Conservation (phyloP, 495 filamentous ascomycete species). For the Sporormia fimetaria region DNA sequence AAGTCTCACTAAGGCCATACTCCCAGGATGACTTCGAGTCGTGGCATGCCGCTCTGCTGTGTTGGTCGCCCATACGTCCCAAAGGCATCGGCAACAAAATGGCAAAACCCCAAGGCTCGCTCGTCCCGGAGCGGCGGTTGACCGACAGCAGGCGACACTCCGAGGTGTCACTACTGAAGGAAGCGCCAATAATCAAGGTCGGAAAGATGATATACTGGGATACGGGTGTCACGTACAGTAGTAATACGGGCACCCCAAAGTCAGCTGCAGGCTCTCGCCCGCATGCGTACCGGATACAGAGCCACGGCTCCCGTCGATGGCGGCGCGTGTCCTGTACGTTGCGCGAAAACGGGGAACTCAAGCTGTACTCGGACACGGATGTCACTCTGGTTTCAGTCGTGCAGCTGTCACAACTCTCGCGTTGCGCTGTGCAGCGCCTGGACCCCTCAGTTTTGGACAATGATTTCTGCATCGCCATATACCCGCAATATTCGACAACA, state of each 20-base stretch:
- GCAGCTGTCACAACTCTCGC: slow-evolving; percentile 77
- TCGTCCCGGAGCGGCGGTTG: slow-evolving; percentile 40
- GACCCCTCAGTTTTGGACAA: slow-evolving; percentile 88
- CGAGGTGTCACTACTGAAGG: slow-evolving; percentile 51
- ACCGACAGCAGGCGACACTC: slow-evolving; percentile 48
- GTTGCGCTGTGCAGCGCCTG: slow-evolving; percentile 79
- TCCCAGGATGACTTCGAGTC: slow-evolving; percentile 67
- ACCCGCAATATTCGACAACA: slow-evolving; percentile 63
- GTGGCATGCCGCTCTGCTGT: slow-evolving; percentile 87
- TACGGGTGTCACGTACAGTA: slow-evolving; percentile 43
- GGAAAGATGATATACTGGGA: slow-evolving; percentile 92
- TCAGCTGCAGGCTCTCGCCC: slow-evolving; percentile 18
- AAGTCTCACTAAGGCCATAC: slow-evolving; percentile 64
- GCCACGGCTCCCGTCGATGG: slow-evolving; percentile 54
- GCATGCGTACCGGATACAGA: slow-evolving; percentile 45
- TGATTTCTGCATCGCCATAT: slow-evolving; percentile 90
- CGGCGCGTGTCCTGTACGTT: slow-evolving; percentile 82
- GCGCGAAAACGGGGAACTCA: slow-evolving; percentile 90
- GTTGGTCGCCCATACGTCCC: slow-evolving; percentile 83
- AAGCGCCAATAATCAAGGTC: slow-evolving; percentile 89
- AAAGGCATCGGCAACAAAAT: slow-evolving; percentile 62
- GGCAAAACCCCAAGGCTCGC: slow-evolving; percentile 49
- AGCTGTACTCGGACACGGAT: slow-evolving; percentile 74
- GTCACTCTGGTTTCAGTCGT: slow-evolving; percentile 67
- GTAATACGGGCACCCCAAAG: slow-evolving; percentile 39